Conservation (phyloP, 2,329 filamentous ascomycete species). For the Fusarium falciforme region DNA sequence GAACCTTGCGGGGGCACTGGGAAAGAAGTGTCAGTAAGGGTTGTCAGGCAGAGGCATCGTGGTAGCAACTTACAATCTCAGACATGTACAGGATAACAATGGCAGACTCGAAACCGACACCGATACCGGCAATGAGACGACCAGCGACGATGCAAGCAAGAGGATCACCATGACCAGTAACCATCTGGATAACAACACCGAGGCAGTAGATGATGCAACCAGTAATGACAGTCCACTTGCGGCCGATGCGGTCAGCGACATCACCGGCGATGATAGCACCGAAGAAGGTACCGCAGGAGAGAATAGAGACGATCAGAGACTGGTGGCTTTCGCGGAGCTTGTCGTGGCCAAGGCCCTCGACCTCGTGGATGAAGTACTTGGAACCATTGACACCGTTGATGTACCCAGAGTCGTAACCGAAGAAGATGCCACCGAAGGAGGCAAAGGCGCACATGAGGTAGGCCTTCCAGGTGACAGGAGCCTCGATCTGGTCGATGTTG, state of each 20-base stretch:
- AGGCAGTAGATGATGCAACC: conserved; percentile 78
- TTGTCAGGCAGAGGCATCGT: conserved; percentile 79
- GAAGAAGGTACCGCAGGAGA: conserved; percentile 83
- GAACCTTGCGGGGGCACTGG: conserved; percentile 35
- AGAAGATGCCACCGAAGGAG: conserved; percentile 79
- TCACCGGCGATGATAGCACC: conserved; percentile 83
- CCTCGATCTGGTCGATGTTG: conserved; percentile 72
- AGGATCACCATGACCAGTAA: conserved; percentile 34
- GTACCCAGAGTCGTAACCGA: conserved; percentile 83
- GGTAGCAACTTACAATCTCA: conserved; percentile 57
- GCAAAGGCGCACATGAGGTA: conserved; percentile 78
- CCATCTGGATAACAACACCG: conserved; percentile 63
- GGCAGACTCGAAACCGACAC: conserved; percentile 39
- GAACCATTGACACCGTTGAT: conserved; percentile 73
- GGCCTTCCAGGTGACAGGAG: conserved; percentile 75
- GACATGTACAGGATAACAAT: conserved; percentile 42
- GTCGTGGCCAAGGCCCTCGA: conserved; percentile 55
- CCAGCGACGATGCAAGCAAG: conserved; percentile 36
- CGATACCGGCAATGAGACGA: conserved; percentile 37
- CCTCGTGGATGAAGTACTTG: conserved; percentile 62
- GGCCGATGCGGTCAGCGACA: conserved; percentile 79
- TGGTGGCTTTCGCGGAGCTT: conserved; percentile 56
- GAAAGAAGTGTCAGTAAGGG: conserved; percentile 1
- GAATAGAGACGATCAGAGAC: conserved; percentile 77
- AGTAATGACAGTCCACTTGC: conserved; percentile 76